Evolutionary conservation across 2,329 filamentous ascomycete genomes (phyloP).

Genomic region (Colletotrichum magnum): DNA sequence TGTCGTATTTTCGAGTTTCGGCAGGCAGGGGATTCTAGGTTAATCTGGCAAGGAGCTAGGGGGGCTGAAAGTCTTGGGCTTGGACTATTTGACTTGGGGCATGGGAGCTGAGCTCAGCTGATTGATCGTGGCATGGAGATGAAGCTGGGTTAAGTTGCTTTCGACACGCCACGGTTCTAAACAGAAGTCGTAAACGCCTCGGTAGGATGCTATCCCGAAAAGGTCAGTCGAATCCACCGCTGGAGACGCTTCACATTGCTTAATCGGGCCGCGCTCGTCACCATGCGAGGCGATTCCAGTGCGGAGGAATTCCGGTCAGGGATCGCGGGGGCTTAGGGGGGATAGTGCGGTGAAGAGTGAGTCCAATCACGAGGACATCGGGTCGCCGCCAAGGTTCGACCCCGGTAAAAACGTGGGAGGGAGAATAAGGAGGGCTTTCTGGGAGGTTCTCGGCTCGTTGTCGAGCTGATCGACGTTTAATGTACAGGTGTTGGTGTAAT

Average conservation of each 20-base stretch:
- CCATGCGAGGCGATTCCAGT: background rate
- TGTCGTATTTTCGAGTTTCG: background rate
- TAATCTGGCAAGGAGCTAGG: background rate
- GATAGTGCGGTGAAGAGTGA: conserved; percentile 20
- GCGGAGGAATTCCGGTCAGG: conserved; percentile 5
- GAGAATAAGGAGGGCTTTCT: too few relatives aligned
- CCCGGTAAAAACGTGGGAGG: conserved; percentile 1
- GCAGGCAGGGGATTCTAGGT: background rate
- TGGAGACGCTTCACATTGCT: conserved; percentile 32
- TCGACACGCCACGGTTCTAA: conserved; percentile 21
- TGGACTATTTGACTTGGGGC: background rate
- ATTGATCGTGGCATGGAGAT: background rate
- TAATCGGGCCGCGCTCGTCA: conserved; percentile 21
- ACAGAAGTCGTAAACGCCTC: conserved; percentile 31
- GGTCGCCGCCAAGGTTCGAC: background rate
- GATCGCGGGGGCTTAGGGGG: conserved; percentile 2
- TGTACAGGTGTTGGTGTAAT: too few relatives aligned
- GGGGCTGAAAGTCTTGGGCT: conserved; percentile 3
- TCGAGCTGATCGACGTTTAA: too few relatives aligned
- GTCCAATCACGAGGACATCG: conserved; percentile 9
- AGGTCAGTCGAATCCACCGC: conserved; percentile 15
- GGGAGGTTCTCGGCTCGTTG: too few relatives aligned
- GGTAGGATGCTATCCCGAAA: conserved; percentile 21
- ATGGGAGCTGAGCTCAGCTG: background rate
- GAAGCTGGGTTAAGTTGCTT: conserved; percentile 3